Percentiles rank a stretch among this genome's conserved stretches.
Conservation (phyloP, 805 yeast genomes). For the Helenozyma rhizophorensis region DNA sequence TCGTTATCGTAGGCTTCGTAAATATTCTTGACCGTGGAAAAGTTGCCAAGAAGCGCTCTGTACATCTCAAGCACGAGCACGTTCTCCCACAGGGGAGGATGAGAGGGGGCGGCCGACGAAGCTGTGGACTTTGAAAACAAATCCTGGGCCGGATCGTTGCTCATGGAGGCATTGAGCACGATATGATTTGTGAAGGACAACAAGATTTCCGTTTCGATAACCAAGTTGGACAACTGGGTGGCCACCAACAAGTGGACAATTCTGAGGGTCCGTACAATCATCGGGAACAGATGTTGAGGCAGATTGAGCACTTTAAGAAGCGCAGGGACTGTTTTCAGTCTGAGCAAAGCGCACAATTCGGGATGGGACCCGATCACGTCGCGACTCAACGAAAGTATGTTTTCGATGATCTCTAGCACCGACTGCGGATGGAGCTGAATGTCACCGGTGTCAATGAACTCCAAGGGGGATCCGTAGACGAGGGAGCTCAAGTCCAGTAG, state of each 20-base stretch:
- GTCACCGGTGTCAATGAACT: constrained; percentile 46
- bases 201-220: constrained; percentile 77
- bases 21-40: constrained; percentile 45
- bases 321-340: constrained; percentile 71
- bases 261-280: constrained; percentile 71
- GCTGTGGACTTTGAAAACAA: constrained; percentile 2
- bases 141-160: constrained; percentile 27
- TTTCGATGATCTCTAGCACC: constrained; percentile 81
- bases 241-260: constrained; percentile 59
- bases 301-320: constrained; percentile 59
- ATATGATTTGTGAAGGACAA: constrained; percentile 70
- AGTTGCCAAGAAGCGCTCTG: constrained; percentile 55
- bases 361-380: constrained; percentile 49
- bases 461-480: constrained; percentile 54
- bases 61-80: constrained; percentile 71
- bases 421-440: constrained; percentile 54
- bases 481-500: constrained; percentile 70
- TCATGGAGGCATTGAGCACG: constrained; percentile 51
- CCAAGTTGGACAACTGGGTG: constrained; percentile 53
- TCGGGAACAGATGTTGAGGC: constrained; percentile 55
- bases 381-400: constrained; percentile 62
- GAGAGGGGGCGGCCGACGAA: not conserved
- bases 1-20: constrained; percentile 58
- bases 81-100: constrained; percentile 68
- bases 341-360: constrained; percentile 63